Evolutionary conservation across 2,329 filamentous ascomycete species (phyloP).

Genomic region (Fusarium staphyleae): DNA sequence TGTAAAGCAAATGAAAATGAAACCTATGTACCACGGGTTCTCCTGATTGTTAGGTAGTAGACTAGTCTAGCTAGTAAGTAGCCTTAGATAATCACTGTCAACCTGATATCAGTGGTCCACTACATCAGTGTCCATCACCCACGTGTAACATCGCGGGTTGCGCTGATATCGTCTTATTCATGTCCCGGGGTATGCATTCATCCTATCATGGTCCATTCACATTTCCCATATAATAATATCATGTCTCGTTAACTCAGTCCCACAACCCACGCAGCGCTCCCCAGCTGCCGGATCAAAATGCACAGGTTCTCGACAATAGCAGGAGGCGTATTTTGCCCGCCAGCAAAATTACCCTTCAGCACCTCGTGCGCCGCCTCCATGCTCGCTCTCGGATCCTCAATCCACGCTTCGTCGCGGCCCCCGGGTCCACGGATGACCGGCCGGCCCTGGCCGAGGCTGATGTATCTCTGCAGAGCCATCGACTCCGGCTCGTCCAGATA

Average conservation of each 20-base stretch:
- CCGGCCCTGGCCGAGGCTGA: conserved; percentile 60
- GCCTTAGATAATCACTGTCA: no score
- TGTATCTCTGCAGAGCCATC: conserved; percentile 62
- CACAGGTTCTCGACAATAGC: conserved; percentile 73
- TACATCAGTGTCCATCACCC: conserved; percentile 1
- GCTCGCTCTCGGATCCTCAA: conserved; percentile 64
- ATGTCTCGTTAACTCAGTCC: conserved; percentile 40
- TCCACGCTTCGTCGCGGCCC: conserved; percentile 46
- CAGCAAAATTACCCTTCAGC: conserved; percentile 60
- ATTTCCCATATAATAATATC: not conserved
- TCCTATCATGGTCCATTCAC: not conserved
- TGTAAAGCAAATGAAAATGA: no score
- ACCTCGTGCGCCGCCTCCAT: conserved; percentile 66
- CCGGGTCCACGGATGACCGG: conserved; percentile 56
- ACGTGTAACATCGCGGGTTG: not conserved
- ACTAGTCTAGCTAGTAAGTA: no score
- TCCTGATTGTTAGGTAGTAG: no score
- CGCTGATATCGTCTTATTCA: not conserved
- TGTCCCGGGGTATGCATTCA: not conserved
- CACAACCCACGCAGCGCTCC: conserved; percentile 55
- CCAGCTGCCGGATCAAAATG: conserved; percentile 67
- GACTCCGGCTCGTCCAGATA: conserved; percentile 65
- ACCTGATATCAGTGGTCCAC: not conserved
- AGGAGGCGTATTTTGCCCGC: conserved; percentile 54
- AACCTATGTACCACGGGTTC: no score